Conservation (phyloP, 176 grass and related monocot species). For the Eleusine coracana region DNA sequence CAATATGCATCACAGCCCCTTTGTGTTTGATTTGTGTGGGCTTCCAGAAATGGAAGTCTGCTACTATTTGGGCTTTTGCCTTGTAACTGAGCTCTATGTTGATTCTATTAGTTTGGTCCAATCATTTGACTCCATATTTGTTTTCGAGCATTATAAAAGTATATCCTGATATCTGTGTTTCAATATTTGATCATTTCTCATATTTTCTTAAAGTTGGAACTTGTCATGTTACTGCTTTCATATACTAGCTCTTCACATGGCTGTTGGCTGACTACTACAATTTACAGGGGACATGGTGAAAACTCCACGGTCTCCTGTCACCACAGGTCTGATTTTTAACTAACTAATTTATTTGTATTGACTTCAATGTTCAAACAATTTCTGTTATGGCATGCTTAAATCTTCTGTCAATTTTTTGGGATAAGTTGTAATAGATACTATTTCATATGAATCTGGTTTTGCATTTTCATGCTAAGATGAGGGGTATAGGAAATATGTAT, state of each 20-base stretch:
- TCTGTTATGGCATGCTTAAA: conserved; percentile 14
- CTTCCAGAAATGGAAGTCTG: conserved; percentile 18
- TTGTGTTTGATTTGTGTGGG: neutral
- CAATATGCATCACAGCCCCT: neutral
- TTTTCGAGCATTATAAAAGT: neutral
- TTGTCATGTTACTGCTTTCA: conserved; percentile 27
- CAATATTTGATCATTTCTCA: conserved; percentile 19
- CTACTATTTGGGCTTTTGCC: neutral
- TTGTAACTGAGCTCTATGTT: neutral
- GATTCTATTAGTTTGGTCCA: neutral
- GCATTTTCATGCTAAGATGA: neutral
- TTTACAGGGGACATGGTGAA: conserved; percentile 71
- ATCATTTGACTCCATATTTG: neutral
- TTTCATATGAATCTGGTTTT: conserved; percentile 13
- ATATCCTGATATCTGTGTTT: neutral
- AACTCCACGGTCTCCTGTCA: conserved; percentile 65
- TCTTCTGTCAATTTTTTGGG: conserved; percentile 5
- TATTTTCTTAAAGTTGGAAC: conserved; percentile 18
- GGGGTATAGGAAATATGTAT: neutral
- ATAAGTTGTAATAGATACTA: conserved; percentile 18
- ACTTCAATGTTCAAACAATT: conserved; percentile 12
- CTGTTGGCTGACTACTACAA: conserved; percentile 38
- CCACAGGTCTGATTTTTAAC: conserved; percentile 62
- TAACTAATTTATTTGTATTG: conserved; percentile 26
- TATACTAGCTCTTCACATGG: conserved; percentile 13